Evolutionary conservation across 441 rosid genomes (phyloP), one percentile per base, ranked within the genome.

Genomic region (Brassica hybrid): DNA sequence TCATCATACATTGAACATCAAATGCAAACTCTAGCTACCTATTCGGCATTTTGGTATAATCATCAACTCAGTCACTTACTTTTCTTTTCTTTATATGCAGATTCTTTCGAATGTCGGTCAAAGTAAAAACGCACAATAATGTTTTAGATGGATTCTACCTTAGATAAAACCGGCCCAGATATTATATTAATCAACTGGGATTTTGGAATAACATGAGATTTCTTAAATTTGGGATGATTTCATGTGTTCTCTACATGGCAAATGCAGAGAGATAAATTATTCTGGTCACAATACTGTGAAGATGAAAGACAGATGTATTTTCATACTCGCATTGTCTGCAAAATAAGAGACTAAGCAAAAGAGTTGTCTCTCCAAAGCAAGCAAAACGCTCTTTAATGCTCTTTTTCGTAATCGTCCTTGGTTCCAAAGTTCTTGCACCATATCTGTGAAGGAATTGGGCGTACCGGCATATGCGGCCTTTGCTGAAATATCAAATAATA

Each of bases 351-450:
- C 16, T 57, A 17, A 72, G 38, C 27, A 25, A 41, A 54, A 54
- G 57, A 50, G 57, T 54, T 54, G 32, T 66, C 19, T 45, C 65
- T 63, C 50, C 71, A 65, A 6, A 25, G 59, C 71, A 70, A 61
- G 60, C 25, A 57, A 76, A 64, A 58, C 36, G 18, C 18, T 9
- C 12, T 34, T 80, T 48, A 80, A 50, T 80, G 83, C 73, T 80
- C 83, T 17, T 80, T 72, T 32, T 80, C 83, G 68, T 90, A 86
- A 76, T 94, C 92, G 68, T 91, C 99, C 72, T 94, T 93, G 38
- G 85, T 84, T 74, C 98, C 98, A 76, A 96, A 96, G 83, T 96
- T 96, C 87, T 96, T 93, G 93, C 99, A 96, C 99, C 99, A 96
- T 0, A 93, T 81, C 83, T 93, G 98, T 7, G 98, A 96, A 9